Conservation (phyloP, 306 rosid genomes). For the Phaseolus lunatus region DNA sequence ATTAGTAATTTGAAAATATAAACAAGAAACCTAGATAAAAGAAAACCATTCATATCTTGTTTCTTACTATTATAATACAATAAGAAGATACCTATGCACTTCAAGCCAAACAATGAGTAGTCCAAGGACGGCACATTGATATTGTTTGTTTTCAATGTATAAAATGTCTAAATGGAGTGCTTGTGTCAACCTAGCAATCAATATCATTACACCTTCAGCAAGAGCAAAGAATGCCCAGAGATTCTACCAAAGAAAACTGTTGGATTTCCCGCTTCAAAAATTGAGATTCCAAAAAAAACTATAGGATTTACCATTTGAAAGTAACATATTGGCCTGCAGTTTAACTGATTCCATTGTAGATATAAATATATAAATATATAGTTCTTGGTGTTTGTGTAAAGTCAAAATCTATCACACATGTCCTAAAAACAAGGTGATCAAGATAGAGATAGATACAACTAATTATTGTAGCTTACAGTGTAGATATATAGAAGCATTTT, state of each 20-base stretch:
- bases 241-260: slow-evolving; percentile 10
- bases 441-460: slow-evolving; percentile 6
- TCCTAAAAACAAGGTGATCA: slow-evolving; percentile 1
- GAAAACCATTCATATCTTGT: too few species aligned
- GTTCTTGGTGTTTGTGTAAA: slow-evolving; percentile 6
- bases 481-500: neutral
- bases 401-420: slow-evolving; percentile 28
- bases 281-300: neutral
- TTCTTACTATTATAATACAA: neutral
- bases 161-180: neutral
- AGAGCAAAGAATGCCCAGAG: slow-evolving; percentile 37
- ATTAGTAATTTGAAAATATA: too few species aligned
- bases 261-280: slow-evolving; percentile 16
- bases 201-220: slow-evolving; percentile 31
- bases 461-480: neutral
- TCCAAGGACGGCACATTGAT: slow-evolving; percentile 47
- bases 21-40: too few species aligned
- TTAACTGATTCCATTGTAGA: neutral
- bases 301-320: slow-evolving; percentile 6
- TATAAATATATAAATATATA: slow-evolving; percentile 18
- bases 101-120: neutral
- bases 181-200: neutral
- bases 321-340: slow-evolving; percentile 40
- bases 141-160: neutral
- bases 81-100: neutral